Conservation (phyloP, 2,329 filamentous ascomycete genomes). For the Clarireedia paspali region DNA sequence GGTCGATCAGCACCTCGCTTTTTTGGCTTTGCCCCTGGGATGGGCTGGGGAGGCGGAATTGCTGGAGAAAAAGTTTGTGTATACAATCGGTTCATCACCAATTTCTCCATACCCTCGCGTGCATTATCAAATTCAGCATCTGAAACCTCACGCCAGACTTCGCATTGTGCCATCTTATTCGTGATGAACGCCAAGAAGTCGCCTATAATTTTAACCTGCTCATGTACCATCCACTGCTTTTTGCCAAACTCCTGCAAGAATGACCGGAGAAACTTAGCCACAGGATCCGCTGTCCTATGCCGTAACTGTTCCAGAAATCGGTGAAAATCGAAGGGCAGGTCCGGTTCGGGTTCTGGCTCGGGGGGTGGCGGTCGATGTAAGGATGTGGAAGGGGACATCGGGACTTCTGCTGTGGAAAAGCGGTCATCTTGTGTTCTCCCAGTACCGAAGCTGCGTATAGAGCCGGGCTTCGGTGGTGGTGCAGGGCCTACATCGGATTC, state of each 20-base stretch:
- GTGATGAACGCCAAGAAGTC: constrained; percentile 96
- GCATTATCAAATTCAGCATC: constrained; percentile 98
- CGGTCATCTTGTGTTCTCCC: constrained; percentile 37
- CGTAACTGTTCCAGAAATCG: constrained; percentile 91
- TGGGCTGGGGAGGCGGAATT: constrained; percentile 72
- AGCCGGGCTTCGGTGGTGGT: constrained; percentile 36
- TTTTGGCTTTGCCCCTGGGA: constrained; percentile 60
- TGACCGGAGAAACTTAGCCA: constrained; percentile 89
- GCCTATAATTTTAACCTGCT: constrained; percentile 97
- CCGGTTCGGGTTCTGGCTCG: constrained; percentile 70
- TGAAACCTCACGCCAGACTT: constrained; percentile 92
- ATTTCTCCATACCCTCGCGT: constrained; percentile 96
- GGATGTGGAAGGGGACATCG: constrained; percentile 38
- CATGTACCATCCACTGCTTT: constrained; percentile 98
- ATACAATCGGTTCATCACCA: constrained; percentile 97
- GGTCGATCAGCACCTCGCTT: constrained; percentile 60
- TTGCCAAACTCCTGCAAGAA: constrained; percentile 94
- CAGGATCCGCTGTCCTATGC: constrained; percentile 95
- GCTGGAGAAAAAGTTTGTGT: constrained; percentile 93
- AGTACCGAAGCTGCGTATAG: constrained; percentile 26
- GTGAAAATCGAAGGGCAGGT: constrained; percentile 93
- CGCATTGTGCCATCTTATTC: constrained; percentile 96
- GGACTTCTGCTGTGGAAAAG: constrained; percentile 28
- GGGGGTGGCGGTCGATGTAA: constrained; percentile 59
- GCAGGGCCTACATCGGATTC: constrained; percentile 27